phyloP scores from a whole-genome alignment of 1,284 basidiomycete species.

The Cutaneotrichosporon cutaneum region DNA sequence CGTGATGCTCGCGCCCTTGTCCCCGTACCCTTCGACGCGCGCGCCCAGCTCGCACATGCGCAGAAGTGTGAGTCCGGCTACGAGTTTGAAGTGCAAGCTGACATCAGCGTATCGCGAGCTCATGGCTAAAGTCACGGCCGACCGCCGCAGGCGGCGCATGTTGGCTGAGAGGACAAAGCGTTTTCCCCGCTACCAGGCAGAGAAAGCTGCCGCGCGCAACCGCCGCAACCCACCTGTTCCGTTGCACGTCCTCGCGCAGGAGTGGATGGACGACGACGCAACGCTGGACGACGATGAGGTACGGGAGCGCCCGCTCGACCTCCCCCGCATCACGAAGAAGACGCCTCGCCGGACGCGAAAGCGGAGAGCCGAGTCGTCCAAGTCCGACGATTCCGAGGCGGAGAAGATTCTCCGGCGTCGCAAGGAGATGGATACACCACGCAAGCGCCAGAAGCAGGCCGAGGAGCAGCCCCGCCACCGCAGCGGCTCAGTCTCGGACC shows the following conservation, averaged over 20 bases:
- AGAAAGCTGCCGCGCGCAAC: background rate
- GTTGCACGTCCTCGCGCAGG: background rate
- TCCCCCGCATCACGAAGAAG: background rate
- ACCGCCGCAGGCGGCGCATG: background rate
- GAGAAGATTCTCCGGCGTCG: background rate
- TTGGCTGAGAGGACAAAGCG: background rate
- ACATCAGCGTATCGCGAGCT: background rate
- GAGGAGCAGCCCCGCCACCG: background rate
- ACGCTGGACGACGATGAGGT: too few species aligned
- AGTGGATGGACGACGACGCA: background rate
- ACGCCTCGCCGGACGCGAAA: background rate
- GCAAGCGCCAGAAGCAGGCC: background rate
- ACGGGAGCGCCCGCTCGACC: background rate
- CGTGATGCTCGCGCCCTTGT: background rate
- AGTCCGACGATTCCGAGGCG: background rate
- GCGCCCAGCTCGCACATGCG: background rate
- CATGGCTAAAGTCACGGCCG: background rate
- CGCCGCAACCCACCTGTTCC: background rate
- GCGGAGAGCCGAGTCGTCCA: background rate
- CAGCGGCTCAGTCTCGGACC: background rate
- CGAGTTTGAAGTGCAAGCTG: background rate
- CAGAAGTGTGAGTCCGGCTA: constrained; percentile 4
- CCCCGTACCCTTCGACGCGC: background rate
- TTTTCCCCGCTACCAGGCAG: background rate
- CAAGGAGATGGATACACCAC: background rate